Evolutionary conservation across 164 flowering plant species (phyloP), one percentile per base, ranked within the genome.

Genomic region (Warburgia ugandensis): DNA sequence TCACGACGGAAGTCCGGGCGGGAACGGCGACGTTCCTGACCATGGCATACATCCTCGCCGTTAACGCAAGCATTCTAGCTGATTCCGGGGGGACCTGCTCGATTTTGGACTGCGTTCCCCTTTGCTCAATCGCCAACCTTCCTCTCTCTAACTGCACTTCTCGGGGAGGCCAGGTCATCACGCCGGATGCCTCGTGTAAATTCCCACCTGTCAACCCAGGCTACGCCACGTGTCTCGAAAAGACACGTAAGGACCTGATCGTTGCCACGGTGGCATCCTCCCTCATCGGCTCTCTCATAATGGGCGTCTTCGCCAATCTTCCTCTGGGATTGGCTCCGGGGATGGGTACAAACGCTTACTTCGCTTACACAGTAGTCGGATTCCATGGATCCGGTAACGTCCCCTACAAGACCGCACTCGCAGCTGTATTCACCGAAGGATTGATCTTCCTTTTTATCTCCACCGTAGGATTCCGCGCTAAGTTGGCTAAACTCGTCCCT

Each of bases 21-120:
- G 97, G 95, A 36, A 89, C 97, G 28, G 81, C 95, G 41, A 86
- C 97, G 1, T 89, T 89, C 62, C 79, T 89, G 6, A 86, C 97
- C 63, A 81, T 86, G 97, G 97, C 95, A 6, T 89, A 89, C 79
- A 86, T 89, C 73, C 65, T 89, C 5, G 95, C 95, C 48, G 97
- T 86, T 54, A 89, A 86, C 84, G 94, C 97, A 48, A 73, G 82
- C 62, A 80, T 89, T 45, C 69, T 89, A 20, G 25, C 95, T 49
- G 95, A 89, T 58, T 86, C 94, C 44, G 97, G 97, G 29, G 95
- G 81, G 31, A 61, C 97, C 3, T 89, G 97, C 65, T 69, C 81
- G 26, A 78, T 79, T 36, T 51, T 92, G 44, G 94, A 88, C 56
- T 88, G 97, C 59, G 45, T 70, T 3, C 77, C 84, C 0, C 57